Percentiles rank a stretch among this genome's conserved stretches.
These are phyloP conservation scores for Vicia faba DNA, from an alignment of 306 rosid genomes.

Conservation along the genomic window DNA sequence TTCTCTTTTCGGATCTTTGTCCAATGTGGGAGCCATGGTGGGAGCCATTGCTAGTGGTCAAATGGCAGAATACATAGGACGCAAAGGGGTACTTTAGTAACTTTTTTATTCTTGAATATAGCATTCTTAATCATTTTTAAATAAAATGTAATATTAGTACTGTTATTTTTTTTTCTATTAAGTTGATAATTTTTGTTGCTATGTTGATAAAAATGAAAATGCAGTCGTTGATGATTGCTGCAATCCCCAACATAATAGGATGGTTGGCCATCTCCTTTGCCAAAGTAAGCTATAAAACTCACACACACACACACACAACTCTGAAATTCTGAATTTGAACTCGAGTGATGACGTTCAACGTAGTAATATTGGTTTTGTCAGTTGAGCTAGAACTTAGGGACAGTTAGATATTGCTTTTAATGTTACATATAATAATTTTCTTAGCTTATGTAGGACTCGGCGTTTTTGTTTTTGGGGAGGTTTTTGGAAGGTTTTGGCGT, in stretches of 20 bases:
- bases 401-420: too few species aligned
- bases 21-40: constrained; percentile 91
- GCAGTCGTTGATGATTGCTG: constrained; percentile 77
- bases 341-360: too few species aligned
- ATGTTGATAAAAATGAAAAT: background rate
- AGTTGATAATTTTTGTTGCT: too few species aligned
- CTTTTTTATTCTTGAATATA: background rate
- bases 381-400: too few species aligned
- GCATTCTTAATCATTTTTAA: background rate
- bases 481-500: constrained; percentile 93
- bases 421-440: too few species aligned
- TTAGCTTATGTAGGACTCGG: constrained; percentile 49
- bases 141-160: background rate
- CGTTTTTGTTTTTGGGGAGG: constrained; percentile 83
- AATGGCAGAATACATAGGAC: constrained; percentile 71
- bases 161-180: too few species aligned
- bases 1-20: constrained; percentile 75
- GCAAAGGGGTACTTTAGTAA: constrained; percentile 67
- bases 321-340: too few species aligned
- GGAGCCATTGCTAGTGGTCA: constrained; percentile 90
- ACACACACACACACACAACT: too few species aligned
- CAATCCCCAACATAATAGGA: constrained; percentile 70
- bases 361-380: background rate
- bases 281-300: constrained; percentile 59
- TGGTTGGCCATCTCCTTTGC: constrained; percentile 79